Evolutionary conservation across 1,284 basidiomycete genomes (phyloP).

Genomic region (Puccinia horiana): DNA sequence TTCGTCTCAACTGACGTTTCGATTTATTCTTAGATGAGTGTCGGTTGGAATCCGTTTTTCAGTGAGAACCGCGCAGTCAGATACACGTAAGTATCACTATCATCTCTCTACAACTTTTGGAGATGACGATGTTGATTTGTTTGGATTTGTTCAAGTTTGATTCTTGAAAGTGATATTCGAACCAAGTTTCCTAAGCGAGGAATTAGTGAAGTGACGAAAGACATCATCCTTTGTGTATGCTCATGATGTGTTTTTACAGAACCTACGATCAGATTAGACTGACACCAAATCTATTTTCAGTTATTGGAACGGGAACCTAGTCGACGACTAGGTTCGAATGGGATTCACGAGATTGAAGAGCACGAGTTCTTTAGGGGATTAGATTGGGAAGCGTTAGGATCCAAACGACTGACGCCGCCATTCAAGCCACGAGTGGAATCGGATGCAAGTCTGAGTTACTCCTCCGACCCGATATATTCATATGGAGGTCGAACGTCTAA

Average conservation of each 20-base stretch:
- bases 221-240: conserved; percentile 42
- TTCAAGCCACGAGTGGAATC: conserved; percentile 98
- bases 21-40: conserved; percentile 58
- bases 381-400: conserved; percentile 82
- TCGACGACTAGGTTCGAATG: conserved; percentile 84
- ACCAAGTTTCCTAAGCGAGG: conserved; percentile 46
- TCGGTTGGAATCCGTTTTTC: conserved; percentile 60
- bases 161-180: conserved; percentile 36
- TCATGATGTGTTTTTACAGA: not conserved
- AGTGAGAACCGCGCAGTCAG: conserved; percentile 56
- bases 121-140: conserved; percentile 57
- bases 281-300: conserved; percentile 56
- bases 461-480: conserved; percentile 13
- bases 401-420: conserved; percentile 90
- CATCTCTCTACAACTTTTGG: conserved; percentile 59
- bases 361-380: conserved; percentile 92
- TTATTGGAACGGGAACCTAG: conserved; percentile 96
- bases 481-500: conserved; percentile 11
- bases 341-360: conserved; percentile 91
- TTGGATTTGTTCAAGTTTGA: conserved; percentile 14
- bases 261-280: not conserved
- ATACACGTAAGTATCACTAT: conserved; percentile 50
- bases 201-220: conserved; percentile 34
- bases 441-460: conserved; percentile 64
- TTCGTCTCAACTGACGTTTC: not conserved